Percentiles rank a stretch among this genome's conserved stretches.
phyloP scores from a whole-genome alignment of 495 filamentous ascomycete species.

The Evernia prunastri region DNA sequence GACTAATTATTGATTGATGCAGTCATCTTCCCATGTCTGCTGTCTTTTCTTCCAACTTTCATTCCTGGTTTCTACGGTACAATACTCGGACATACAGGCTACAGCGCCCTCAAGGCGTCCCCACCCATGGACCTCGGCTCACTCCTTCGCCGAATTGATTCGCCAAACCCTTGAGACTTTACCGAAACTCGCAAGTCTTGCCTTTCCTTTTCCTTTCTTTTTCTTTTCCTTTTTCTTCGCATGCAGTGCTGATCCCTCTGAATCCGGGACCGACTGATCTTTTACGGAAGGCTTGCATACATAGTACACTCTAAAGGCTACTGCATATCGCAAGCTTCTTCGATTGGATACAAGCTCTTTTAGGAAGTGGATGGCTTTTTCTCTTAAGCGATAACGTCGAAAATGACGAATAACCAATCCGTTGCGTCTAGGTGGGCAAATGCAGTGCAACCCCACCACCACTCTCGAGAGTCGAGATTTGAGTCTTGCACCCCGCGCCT shows the following conservation, averaged over 20 bases:
- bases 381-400: neutral
- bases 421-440: neutral
- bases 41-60: neutral
- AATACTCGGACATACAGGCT: too few relatives aligned
- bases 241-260: neutral
- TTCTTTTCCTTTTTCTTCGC: too few relatives aligned
- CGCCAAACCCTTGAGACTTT: neutral
- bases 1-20: neutral
- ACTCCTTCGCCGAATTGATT: neutral
- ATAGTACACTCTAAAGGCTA: neutral
- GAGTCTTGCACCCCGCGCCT: neutral
- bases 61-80: too few relatives aligned
- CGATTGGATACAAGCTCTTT: neutral
- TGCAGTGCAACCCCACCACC: constrained; percentile 4
- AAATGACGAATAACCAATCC: too few relatives aligned
- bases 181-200: neutral
- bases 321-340: neutral
- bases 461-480: constrained; percentile 3
- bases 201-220: too few relatives aligned
- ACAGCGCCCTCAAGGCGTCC: neutral
- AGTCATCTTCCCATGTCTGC: neutral
- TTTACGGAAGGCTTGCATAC: constrained; percentile 2
- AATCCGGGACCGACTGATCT: neutral
- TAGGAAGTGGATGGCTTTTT: constrained; percentile 1
- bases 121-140: neutral